These are phyloP conservation scores for Dentipellis sp. DNA, from an alignment of 768 basidiomycete genomes.

Conservation along the genomic window DNA sequence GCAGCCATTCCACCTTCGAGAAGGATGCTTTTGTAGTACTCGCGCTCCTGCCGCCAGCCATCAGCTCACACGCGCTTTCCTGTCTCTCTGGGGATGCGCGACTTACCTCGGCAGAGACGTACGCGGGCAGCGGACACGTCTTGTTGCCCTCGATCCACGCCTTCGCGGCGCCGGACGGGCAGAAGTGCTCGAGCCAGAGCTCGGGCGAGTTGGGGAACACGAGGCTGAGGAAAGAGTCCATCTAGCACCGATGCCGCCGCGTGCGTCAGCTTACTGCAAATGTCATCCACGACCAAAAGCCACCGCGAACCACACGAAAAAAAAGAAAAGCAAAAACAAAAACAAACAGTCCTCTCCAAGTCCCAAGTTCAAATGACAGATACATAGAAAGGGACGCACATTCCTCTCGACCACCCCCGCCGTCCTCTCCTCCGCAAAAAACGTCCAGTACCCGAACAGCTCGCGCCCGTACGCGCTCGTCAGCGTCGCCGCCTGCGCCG, in stretches of 20 bases:
- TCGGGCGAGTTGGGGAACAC: slow-evolving; percentile 22
- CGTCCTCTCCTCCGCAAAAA: slow-evolving; percentile 23
- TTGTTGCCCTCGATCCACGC: slow-evolving; percentile 14
- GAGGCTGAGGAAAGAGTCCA: slow-evolving; percentile 30
- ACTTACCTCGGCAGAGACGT: slow-evolving; percentile 26
- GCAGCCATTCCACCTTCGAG: slow-evolving; percentile 23
- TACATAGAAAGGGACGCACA: no score
- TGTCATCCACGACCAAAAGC: no score
- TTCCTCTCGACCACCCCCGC: slow-evolving; percentile 24
- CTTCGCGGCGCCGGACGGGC: slow-evolving; percentile 26
- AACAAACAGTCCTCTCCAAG: no score
- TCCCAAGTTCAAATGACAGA: no score
- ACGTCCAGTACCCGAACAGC: slow-evolving; percentile 34
- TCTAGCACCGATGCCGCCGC: not conserved
- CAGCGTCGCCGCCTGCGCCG: slow-evolving; percentile 18
- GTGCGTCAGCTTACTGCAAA: not conserved
- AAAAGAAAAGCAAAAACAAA: no score
- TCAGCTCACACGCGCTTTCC: not conserved
- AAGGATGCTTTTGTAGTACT: slow-evolving; percentile 21
- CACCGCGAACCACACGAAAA: no score
- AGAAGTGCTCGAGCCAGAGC: slow-evolving; percentile 22
- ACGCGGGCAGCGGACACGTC: slow-evolving; percentile 17
- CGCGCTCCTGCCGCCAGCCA: slow-evolving; percentile 18
- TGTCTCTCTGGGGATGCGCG: no score
- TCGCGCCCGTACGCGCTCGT: slow-evolving; percentile 26